A percentile compares a stretch with the other conserved stretches of the same genome.
Evolutionary conservation across 257 asterid genomes (phyloP).

Genomic region (Forsythia suspensa): DNA sequence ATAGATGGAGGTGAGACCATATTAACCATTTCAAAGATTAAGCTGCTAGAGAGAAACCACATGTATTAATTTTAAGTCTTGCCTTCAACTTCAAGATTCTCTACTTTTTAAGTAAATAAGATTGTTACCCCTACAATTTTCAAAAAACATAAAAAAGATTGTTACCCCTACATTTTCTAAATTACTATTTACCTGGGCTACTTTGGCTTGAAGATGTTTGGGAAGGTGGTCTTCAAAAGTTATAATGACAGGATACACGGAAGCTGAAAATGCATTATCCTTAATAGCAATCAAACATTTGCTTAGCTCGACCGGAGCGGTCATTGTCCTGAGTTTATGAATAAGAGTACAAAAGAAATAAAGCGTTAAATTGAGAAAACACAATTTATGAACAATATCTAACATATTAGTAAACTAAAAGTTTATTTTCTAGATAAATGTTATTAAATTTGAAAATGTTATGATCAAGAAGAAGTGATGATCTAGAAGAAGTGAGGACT

Average conservation of each 20-base stretch:
- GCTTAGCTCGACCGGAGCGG: slow-evolving; percentile 28
- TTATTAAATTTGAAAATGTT: too few species aligned
- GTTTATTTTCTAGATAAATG: too few species aligned
- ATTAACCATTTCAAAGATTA: not conserved
- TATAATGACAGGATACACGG: slow-evolving; percentile 31
- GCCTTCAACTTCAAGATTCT: not conserved
- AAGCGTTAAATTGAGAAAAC: too few species aligned
- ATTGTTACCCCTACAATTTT: not conserved
- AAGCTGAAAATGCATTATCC: slow-evolving; percentile 21
- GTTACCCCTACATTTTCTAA: not conserved
- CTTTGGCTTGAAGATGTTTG: slow-evolving; percentile 28
- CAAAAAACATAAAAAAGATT: not conserved
- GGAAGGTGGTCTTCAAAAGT: slow-evolving; percentile 36
- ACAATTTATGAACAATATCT: too few species aligned
- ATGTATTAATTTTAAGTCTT: not conserved
- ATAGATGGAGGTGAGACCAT: too few species aligned
- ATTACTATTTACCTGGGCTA: slow-evolving; percentile 16
- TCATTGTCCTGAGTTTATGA: slow-evolving; percentile 21
- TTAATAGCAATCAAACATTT: slow-evolving; percentile 31
- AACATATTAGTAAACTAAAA: too few species aligned
- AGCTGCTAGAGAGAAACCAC: not conserved
- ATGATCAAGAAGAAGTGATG: too few species aligned
- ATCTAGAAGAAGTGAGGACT: too few species aligned
- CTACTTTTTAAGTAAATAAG: not conserved
- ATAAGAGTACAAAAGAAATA: not conserved